A percentile compares a stretch with the other conserved stretches of the same genome.
Evolutionary conservation across 2,329 filamentous ascomycete genomes (phyloP).

Genomic region (Coniochaeta sp.): DNA sequence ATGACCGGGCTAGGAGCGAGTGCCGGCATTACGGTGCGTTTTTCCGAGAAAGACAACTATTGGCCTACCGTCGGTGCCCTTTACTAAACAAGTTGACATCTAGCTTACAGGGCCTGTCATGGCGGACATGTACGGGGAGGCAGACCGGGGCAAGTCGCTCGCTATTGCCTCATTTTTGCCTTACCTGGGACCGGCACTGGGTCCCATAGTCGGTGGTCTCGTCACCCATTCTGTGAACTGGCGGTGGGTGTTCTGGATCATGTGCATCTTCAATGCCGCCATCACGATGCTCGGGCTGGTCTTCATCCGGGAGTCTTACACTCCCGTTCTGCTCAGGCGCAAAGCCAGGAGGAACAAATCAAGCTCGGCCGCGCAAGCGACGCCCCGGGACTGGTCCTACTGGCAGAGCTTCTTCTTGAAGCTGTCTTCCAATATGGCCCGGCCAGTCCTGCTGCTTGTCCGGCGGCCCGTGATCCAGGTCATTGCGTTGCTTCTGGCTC

Average conservation of each 20-base stretch:
- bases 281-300: slow-evolving; percentile 47
- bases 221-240: slow-evolving; percentile 55
- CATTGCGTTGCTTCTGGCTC: slow-evolving; percentile 24
- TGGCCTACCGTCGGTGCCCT: neutral
- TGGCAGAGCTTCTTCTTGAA: slow-evolving; percentile 16
- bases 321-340: slow-evolving; percentile 48
- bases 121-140: slow-evolving; percentile 25
- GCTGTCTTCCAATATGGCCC: slow-evolving; percentile 19
- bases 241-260: slow-evolving; percentile 65
- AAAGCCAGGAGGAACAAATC: slow-evolving; percentile 39
- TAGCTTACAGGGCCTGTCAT: slow-evolving; percentile 25
- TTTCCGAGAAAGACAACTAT: neutral
- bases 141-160: slow-evolving; percentile 27
- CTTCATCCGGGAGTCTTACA: slow-evolving; percentile 56
- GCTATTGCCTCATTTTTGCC: slow-evolving; percentile 22
- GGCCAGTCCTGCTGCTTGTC: neutral
- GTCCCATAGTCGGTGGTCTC: slow-evolving; percentile 60
- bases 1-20: slow-evolving; percentile 16
- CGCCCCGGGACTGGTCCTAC: slow-evolving; percentile 19
- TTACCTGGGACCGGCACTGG: slow-evolving; percentile 55
- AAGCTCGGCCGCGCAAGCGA: slow-evolving; percentile 9
- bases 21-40: slow-evolving; percentile 20
- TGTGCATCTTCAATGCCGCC: slow-evolving; percentile 47
- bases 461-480: slow-evolving; percentile 32
- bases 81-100: neutral